Evolutionary conservation across 2,329 filamentous ascomycete species (phyloP), one percentile per base, ranked within the genome.

Genomic region (Colletotrichum neosansevieriae): DNA sequence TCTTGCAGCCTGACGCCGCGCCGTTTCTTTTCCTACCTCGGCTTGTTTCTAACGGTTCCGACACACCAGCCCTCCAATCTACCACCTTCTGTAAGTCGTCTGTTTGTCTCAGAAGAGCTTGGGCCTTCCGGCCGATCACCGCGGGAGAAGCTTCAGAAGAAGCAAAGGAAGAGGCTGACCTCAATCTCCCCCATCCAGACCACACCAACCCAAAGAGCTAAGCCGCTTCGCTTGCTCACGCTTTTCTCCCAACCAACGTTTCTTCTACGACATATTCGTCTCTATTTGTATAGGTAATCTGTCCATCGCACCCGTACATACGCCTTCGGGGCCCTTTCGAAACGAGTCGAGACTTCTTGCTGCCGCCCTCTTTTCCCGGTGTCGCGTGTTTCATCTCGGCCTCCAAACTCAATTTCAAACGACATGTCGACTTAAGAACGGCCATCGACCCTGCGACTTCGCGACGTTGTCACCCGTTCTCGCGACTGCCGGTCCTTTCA

Each of bases 131-230:
- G 54, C 36, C 42, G 49, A 59, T 59, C 54, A 44, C 24, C 19
- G 56, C 50, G 56, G 62, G 62, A 60, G 66, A 66, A 66, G 67
- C 13, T 40, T 58, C 36, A 21, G 40, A 67, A 69, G 36, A 67
- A 47, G 24, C 58, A 53, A 53, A 62, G 57, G 54, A 44, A 19
- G 38, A 67, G 40, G 67, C 67, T 69, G 45, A 68, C 67, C 56
- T 32, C 38, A 69, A 50, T 50, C 38, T 19, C 24, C 57, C 63
- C 45, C 63, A 42, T 24, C 66, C 49, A 69, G 66, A 49, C 63
- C 54, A 49, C 42, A 49, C 57, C 57, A 49, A 29, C 36, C 24
- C 54, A 29, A 15, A 6, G 13, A 36, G 4, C 15, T 15, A 47
- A 63, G 42, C 53, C 63, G 42, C 42, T 58, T 9, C 58, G 44